A percentile compares a stretch with the other conserved stretches of the same genome.
phyloP scores from a whole-genome alignment of 2,329 filamentous ascomycete genomes.

The Mycosphaerella sp. region DNA sequence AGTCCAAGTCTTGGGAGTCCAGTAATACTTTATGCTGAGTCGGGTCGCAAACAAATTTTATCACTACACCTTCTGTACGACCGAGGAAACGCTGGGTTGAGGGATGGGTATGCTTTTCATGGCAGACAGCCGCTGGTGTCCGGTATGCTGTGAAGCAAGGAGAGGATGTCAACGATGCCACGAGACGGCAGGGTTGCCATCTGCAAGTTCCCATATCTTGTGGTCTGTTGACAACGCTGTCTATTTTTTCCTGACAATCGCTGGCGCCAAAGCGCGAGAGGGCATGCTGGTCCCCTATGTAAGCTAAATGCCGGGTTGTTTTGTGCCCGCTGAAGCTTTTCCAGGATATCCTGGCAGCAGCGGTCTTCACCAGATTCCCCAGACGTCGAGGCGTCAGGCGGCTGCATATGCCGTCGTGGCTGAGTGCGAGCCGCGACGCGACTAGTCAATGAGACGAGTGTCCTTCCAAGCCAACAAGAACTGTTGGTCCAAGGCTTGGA shows the following conservation, averaged over 20 bases:
- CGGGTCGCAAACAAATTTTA: constrained; percentile 26
- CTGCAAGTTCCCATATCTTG: constrained; percentile 14
- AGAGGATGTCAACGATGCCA: constrained; percentile 24
- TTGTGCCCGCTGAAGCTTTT: constrained; percentile 1
- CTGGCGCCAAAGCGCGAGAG: constrained; percentile 13
- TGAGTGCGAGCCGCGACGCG: neutral
- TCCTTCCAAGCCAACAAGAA: neutral
- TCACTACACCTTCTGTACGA: constrained; percentile 22
- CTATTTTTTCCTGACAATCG: constrained; percentile 12
- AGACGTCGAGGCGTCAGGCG: constrained; percentile 1
- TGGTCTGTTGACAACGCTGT: constrained; percentile 14
- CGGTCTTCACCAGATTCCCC: constrained; percentile 1
- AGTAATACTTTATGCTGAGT: constrained; percentile 20
- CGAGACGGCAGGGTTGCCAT: constrained; percentile 21
- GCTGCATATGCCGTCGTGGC: neutral
- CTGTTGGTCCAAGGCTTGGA: neutral
- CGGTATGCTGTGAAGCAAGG: constrained; percentile 26
- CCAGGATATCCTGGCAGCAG: constrained; percentile 1
- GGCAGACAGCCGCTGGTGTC: constrained; percentile 19
- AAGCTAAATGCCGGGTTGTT: constrained; percentile 8
- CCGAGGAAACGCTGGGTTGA: constrained; percentile 15
- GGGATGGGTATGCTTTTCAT: constrained; percentile 21
- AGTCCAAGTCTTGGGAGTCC: constrained; percentile 8
- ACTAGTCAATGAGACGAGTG: neutral
- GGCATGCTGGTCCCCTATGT: constrained; percentile 8